These are phyloP conservation scores for Diutina catenulata DNA, from an alignment of 1,139 yeast genomes.

Conservation along the genomic window DNA sequence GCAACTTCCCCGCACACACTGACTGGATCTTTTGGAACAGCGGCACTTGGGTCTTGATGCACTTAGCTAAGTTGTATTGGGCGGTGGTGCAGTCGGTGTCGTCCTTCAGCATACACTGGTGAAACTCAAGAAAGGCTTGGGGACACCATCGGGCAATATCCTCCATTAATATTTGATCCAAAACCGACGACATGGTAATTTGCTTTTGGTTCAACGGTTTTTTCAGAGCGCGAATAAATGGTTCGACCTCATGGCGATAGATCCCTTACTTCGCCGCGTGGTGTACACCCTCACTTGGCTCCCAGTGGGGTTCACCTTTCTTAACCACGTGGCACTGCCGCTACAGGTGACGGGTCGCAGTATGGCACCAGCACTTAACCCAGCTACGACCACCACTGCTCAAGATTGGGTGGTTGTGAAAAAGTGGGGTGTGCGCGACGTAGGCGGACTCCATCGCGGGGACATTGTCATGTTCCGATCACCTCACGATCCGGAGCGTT, in stretches of 20 bases:
- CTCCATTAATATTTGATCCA: conserved; percentile 43
- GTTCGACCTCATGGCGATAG: no score
- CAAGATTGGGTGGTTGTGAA: conserved; percentile 63
- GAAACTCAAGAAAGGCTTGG: conserved; percentile 49
- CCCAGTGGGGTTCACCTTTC: conserved; percentile 62
- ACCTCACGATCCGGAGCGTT: conserved; percentile 63
- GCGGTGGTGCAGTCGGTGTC: conserved; percentile 36
- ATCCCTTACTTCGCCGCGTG: no score
- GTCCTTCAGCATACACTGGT: conserved; percentile 45
- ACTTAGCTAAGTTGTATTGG: conserved; percentile 40
- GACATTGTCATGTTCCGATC: conserved; percentile 73
- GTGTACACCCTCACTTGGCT: conserved; percentile 61
- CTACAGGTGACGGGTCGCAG: conserved; percentile 75
- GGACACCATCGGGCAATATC: conserved; percentile 61
- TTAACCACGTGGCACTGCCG: conserved; percentile 63
- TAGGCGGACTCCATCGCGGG: conserved; percentile 38
- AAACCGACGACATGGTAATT: conserved; percentile 15
- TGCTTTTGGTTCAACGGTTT: no score
- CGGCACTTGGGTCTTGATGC: conserved; percentile 51
- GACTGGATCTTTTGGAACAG: conserved; percentile 51
- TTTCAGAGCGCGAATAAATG: no score
- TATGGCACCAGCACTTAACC: conserved; percentile 87
- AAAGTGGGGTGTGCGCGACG: conserved; percentile 44
- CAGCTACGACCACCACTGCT: conserved; percentile 35
- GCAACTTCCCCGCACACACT: conserved; percentile 42